Percentiles rank a stretch among this genome's conserved stretches.
Evolutionary conservation across 805 yeast species (phyloP).

Genomic region (Yarrowia sp.): DNA sequence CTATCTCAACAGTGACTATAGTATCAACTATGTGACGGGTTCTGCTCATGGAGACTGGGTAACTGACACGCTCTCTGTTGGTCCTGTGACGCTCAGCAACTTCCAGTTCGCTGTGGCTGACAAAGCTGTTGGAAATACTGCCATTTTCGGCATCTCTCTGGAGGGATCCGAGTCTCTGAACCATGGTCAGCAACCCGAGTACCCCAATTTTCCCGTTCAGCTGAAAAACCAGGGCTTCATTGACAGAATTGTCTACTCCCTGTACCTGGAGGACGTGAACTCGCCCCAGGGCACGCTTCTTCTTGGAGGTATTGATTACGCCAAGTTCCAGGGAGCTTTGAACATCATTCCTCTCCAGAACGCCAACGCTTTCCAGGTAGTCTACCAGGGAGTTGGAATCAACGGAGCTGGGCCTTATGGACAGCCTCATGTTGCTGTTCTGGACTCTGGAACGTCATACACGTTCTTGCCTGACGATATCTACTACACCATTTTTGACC

Average conservation of each 20-base stretch:
- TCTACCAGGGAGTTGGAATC: conserved; percentile 39
- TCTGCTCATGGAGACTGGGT: conserved; percentile 62
- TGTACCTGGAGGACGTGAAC: conserved; percentile 51
- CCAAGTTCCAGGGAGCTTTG: conserved; percentile 51
- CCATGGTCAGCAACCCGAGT: conserved; percentile 38
- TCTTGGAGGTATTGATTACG: conserved; percentile 55
- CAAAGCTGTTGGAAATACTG: conserved; percentile 55
- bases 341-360: conserved; percentile 21
- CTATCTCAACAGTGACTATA: conserved; percentile 41
- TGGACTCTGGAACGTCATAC: conserved; percentile 66
- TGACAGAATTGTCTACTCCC: conserved; percentile 53
- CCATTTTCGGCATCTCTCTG: conserved; percentile 51
- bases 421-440: conserved; percentile 44
- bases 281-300: conserved; percentile 50
- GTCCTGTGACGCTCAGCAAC: conserved; percentile 56
- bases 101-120: conserved; percentile 76
- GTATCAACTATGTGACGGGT: conserved; percentile 50
- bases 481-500: not conserved
- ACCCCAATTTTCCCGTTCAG: conserved; percentile 45
- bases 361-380: conserved; percentile 38
- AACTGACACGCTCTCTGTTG: conserved; percentile 62
- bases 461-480: conserved; percentile 55
- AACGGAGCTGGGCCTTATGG: conserved; percentile 10
- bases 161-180: conserved; percentile 46
- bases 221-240: conserved; percentile 52